These are phyloP conservation scores for Citrullus amarus DNA, from an alignment of 306 rosid genomes.

Conservation along the genomic window DNA sequence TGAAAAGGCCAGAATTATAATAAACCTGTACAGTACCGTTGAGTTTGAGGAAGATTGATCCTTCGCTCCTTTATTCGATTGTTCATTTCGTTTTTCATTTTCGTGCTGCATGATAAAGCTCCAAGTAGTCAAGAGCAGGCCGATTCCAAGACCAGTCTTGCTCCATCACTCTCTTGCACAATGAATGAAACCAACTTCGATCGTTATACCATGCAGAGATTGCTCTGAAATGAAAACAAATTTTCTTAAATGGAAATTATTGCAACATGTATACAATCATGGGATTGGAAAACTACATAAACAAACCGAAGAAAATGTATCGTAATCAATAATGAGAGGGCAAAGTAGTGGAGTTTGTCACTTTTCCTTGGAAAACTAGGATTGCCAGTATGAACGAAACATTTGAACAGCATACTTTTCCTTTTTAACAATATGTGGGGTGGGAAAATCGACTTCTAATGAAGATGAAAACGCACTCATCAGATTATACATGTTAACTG, in stretches of 20 bases:
- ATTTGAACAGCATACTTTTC: neutral
- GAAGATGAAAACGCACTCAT: neutral
- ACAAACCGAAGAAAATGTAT: neutral
- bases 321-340: neutral
- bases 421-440: too few species aligned
- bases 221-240: slow-evolving; percentile 43
- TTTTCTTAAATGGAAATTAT: neutral
- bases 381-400: neutral
- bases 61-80: neutral
- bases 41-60: neutral
- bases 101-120: slow-evolving; percentile 84
- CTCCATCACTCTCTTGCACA: slow-evolving; percentile 92
- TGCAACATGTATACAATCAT: neutral
- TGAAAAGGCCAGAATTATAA: slow-evolving; percentile 5
- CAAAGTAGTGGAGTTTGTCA: neutral
- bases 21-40: slow-evolving; percentile 32
- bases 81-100: slow-evolving; percentile 26
- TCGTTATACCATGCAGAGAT: slow-evolving; percentile 67
- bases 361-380: neutral
- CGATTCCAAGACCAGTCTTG: slow-evolving; percentile 99
- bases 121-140: slow-evolving; percentile 91
- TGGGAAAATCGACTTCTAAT: neutral
- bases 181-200: slow-evolving; percentile 67
- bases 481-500: neutral
- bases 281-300: neutral